Evolutionary conservation across 2,329 filamentous ascomycete genomes (phyloP).

Genomic region (Teratosphaeria gauchensis): DNA sequence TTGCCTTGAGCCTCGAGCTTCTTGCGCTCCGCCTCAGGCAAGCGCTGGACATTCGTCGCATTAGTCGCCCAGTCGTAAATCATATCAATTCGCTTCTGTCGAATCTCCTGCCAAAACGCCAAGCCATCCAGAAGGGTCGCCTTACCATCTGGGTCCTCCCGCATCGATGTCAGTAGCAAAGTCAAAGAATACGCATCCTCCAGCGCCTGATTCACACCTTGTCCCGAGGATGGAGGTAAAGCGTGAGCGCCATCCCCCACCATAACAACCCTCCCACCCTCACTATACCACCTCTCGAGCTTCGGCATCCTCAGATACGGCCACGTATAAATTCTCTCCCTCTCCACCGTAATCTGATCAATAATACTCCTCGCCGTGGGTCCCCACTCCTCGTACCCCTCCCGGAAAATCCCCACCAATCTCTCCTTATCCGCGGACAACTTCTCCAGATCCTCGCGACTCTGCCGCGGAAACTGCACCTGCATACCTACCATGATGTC

Average conservation of each 20-base stretch:
- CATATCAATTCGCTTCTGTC: conserved; percentile 15
- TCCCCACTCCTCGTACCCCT: conserved; percentile 11
- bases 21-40: conserved; percentile 15
- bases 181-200: conserved; percentile 45
- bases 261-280: conserved; percentile 38
- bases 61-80: conserved; percentile 13
- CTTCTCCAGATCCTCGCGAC: conserved; percentile 25
- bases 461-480: conserved; percentile 22
- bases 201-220: conserved; percentile 47
- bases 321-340: conserved; percentile 16
- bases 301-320: conserved; percentile 22
- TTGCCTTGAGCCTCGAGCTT: conserved; percentile 11
- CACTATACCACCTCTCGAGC: conserved; percentile 37
- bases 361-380: conserved; percentile 15
- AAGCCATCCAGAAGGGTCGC: conserved; percentile 7
- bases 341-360: conserved; percentile 7
- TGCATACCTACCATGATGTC: conserved; percentile 31
- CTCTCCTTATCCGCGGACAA: conserved; percentile 23
- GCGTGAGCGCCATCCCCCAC: conserved; percentile 51
- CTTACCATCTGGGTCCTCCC: background rate
- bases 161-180: conserved; percentile 24
- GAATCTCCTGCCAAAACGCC: conserved; percentile 13
- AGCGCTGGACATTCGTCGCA: conserved; percentile 11
- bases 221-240: conserved; percentile 40
- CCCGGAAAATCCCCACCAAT: conserved; percentile 7